Base-by-base conservation (phyloP, 805 yeast genomes). In the Ogataea minuta region DNA sequence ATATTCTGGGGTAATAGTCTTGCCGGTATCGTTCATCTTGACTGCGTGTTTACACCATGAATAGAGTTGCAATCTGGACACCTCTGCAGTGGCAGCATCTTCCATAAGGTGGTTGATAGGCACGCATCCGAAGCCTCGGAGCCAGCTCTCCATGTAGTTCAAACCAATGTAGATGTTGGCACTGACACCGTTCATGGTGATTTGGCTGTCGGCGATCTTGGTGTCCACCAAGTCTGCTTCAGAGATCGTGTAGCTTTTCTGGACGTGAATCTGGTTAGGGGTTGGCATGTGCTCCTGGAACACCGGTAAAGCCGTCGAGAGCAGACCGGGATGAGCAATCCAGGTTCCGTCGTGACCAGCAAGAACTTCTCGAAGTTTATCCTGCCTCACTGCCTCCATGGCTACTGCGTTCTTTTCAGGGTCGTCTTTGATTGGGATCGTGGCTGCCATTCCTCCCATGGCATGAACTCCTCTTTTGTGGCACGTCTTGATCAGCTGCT, bases 361-460 rank as follows among this genome's bases (percentile, higher is more conserved):
- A 35, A 70, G 64, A 33, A 83, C 84, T 64, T 84, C 95, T 53
- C 93, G 70, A 49, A 81, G 71, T 65, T 84, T 84, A 64, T 84
- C 95, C 60, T 72, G 76, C 49, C 76, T 73, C 38, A 84, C 93
- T 50, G 81, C 82, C 34, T 72, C 77, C 79, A 84, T 74, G 8
- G 90, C 91, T 34, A 68, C 65, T 32, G 69, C 68, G 64, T 84
- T 84, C 46, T 79, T 76, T 44, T 67, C 75, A 23, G 72, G 67
- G 55, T 84, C 89, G 48, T 76, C 71, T 62, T 84, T 84, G 65
- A 84, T 84, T 48, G 93, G 91, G 53, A 84, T 82, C 50, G 83
- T 85, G 4, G 91, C 91, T 49, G 93, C 91, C 95, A 84, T 84
- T 52, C 95, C 95, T 53, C 95, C 93, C 79, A 84, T 81, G 13